These are phyloP conservation scores for Cercospora zeae-maydis DNA, from an alignment of 2,329 filamentous ascomycete genomes.

Conservation along the genomic window DNA sequence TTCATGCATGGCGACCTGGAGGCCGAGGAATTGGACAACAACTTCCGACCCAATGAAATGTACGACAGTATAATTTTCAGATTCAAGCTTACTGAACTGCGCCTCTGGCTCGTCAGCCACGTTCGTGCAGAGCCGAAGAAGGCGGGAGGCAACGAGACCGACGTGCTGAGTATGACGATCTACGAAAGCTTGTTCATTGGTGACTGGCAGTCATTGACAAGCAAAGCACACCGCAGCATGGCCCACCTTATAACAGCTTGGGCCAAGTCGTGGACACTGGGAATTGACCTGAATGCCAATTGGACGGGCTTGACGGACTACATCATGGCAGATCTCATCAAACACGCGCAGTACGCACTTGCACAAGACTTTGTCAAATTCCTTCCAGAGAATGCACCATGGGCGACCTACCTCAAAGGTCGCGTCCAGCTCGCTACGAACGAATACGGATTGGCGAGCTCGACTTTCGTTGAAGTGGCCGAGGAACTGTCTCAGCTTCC, in stretches of 20 bases:
- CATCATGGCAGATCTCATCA: constrained; percentile 45
- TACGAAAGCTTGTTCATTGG: constrained; percentile 42
- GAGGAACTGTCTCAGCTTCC: constrained; percentile 25
- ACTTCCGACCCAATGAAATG: constrained; percentile 60
- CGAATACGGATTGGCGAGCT: constrained; percentile 68
- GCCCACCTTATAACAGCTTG: constrained; percentile 43
- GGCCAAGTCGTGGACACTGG: constrained; percentile 45
- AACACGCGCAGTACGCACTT: constrained; percentile 45
- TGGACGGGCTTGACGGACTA: constrained; percentile 40
- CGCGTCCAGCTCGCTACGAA: constrained; percentile 71
- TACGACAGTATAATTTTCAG: constrained; percentile 67
- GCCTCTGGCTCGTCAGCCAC: constrained; percentile 59
- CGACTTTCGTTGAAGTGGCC: constrained; percentile 74
- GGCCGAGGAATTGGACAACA: constrained; percentile 63
- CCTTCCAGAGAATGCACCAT: constrained; percentile 47
- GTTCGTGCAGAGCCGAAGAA: constrained; percentile 45
- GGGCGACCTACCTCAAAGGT: constrained; percentile 75
- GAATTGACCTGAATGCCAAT: constrained; percentile 37
- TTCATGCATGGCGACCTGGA: constrained; percentile 84
- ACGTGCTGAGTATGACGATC: constrained; percentile 31
- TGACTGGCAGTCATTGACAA: constrained; percentile 38
- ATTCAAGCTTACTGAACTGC: constrained; percentile 69
- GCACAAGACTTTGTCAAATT: constrained; percentile 65
- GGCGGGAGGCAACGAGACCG: constrained; percentile 6
- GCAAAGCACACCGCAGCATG: constrained; percentile 16